Conservation (phyloP, 164 flowering plant genomes). For the Pachysandra terminalis region DNA sequence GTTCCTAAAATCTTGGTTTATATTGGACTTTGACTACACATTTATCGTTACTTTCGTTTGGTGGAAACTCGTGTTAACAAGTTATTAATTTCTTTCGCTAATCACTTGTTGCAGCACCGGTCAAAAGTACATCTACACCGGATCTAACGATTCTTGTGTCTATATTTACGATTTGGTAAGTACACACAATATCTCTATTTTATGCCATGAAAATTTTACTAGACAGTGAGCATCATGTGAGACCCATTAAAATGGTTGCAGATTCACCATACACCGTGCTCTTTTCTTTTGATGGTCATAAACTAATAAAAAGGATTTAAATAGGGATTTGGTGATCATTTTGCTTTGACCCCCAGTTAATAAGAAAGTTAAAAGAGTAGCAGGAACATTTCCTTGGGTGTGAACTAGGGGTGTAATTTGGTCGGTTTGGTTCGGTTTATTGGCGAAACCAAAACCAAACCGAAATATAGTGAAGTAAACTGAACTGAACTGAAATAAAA, state of each 20-base stretch:
- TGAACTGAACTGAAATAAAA: too few species aligned
- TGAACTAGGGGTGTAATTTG: too few species aligned
- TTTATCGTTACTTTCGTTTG: background rate
- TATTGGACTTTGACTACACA: background rate
- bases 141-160: constrained; percentile 57
- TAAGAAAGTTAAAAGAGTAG: background rate
- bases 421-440: too few species aligned
- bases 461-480: too few species aligned
- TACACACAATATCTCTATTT: background rate
- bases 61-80: background rate
- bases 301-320: background rate
- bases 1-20: background rate
- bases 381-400: background rate
- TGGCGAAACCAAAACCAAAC: too few species aligned
- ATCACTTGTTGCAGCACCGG: constrained; percentile 67
- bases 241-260: background rate
- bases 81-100: constrained; percentile 3
- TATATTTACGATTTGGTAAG: constrained; percentile 80
- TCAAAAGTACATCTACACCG: constrained; percentile 82
- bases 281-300: background rate
- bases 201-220: background rate
- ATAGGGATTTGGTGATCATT: background rate
- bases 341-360: background rate
- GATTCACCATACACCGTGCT: background rate
- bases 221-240: background rate